These are phyloP conservation scores for Babesia ovata DNA, from an alignment of 169 alveolate species.

Conservation along the genomic window DNA sequence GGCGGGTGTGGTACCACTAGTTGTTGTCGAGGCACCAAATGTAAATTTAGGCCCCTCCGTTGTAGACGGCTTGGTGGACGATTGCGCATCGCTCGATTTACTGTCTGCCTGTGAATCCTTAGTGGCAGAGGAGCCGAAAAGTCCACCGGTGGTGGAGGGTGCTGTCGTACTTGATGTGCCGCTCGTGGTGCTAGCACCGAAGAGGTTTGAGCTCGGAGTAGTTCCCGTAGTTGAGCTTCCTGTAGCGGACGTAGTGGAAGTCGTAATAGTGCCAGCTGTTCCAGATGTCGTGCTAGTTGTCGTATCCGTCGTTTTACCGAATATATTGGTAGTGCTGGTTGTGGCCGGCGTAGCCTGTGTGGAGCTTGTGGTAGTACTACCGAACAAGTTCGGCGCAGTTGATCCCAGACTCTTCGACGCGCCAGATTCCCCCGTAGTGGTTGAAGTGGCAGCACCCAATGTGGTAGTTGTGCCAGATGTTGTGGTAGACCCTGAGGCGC, in stretches of 20 bases:
- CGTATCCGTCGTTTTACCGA: not conserved
- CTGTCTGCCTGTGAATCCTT: not conserved
- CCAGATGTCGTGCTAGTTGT: not conserved
- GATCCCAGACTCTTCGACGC: not conserved
- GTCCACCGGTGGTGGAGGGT: not conserved
- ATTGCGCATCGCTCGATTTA: not conserved
- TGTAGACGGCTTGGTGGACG: not conserved
- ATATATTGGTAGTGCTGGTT: not conserved
- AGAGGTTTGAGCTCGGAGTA: not conserved
- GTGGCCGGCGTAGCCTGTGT: not conserved
- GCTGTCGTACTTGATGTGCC: not conserved
- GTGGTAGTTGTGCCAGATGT: not conserved
- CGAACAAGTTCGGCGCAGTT: not conserved
- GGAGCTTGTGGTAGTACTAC: not conserved
- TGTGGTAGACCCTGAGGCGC: no score
- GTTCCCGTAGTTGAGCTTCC: not conserved
- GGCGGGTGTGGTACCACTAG: slow-evolving; percentile 1
- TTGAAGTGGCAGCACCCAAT: not conserved
- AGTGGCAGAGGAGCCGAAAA: slow-evolving; percentile 12
- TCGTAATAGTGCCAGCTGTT: not conserved
- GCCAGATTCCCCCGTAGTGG: not conserved
- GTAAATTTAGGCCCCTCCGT: not conserved
- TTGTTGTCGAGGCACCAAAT: not conserved
- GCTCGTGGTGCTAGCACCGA: not conserved
- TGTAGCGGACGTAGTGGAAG: not conserved